Percentiles rank a stretch among this genome's conserved stretches.
Evolutionary conservation across 345 rosid species (phyloP).

Genomic region (Euphorbia tirucalli): DNA sequence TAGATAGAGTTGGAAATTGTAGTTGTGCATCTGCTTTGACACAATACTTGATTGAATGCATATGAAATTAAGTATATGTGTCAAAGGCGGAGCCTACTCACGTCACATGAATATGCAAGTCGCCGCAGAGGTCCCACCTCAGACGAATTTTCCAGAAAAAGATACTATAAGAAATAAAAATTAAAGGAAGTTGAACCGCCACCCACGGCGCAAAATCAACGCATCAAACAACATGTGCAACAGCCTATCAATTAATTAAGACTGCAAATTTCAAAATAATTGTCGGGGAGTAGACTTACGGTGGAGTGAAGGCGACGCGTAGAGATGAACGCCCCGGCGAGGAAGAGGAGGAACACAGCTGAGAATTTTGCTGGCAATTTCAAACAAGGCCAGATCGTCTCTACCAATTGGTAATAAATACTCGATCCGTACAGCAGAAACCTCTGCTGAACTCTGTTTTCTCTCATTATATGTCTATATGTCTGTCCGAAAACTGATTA

Average conservation of each 20-base stretch:
- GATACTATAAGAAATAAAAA: background rate
- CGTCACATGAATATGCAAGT: background rate
- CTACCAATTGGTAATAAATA: constrained; percentile 29
- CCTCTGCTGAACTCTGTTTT: constrained; percentile 22
- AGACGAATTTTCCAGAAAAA: background rate
- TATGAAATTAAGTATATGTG: background rate
- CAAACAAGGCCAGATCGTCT: constrained; percentile 39
- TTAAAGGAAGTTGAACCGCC: constrained; percentile 12
- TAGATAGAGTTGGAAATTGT: no score
- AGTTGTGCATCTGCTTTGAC: no score
- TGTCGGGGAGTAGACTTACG: constrained; percentile 34
- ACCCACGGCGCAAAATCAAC: background rate
- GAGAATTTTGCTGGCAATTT: constrained; percentile 45
- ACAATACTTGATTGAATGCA: no score
- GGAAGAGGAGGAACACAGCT: constrained; percentile 39
- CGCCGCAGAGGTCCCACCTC: background rate
- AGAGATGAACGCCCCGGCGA: constrained; percentile 65
- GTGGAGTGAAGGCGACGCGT: constrained; percentile 58
- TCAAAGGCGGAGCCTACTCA: background rate
- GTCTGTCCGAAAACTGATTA: background rate
- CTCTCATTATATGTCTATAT: constrained; percentile 25
- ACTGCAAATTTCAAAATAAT: background rate
- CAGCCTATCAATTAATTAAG: no score
- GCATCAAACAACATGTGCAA: no score
- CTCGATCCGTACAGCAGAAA: constrained; percentile 35